Evolutionary conservation across 176 grass and related monocot species (phyloP), one percentile per base, ranked within the genome.

Genomic region (Oryza punctata): DNA sequence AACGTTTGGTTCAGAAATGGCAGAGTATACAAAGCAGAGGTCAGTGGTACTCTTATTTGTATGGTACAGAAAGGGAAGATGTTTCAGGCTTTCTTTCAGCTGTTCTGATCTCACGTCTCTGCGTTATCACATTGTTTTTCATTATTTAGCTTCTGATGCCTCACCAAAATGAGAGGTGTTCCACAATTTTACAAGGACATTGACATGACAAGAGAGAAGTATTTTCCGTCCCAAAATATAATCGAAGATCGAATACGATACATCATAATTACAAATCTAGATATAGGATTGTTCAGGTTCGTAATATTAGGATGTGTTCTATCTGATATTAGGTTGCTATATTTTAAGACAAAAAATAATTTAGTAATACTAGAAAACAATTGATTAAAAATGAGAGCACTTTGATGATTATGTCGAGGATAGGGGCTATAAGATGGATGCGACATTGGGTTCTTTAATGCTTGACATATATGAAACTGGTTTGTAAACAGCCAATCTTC

Each of bases 391-490:
- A 59, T 18, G 54, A 12, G 35, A 63, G 11, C 0, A 12, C 21
- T 44, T 44, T 45, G n/a, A 6, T 45, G 69, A 44, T 3, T 44
- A 26, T 44, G 21, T 11, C 3, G 35, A 70, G 69, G 12, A 45
- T 43, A 24, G 24, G 12, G 38, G 46, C 7, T 10, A 16, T 6
- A 64, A 1, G 6, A 64, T 10, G 43, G 46, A 84, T 23, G 59
- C 30, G 18, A 40, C 28, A 40, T 18, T 76, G 29, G 10, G 15
- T 41, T 45, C 25, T n/a, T 9, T 27, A 43, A 68, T 67, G 44
- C 35, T 73, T 72, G 74, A 43, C 25, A 44, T 65, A 44, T 65
- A 44, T 65, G 44, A 43, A 65, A 68, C 67, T 69, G 65, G 44
- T 19, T 47, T 68, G 63, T 35, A 23, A 80, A 80, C 43, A 65